Evolutionary conservation across 108 stramenopile genomes (phyloP).

Genomic region (Epithemia pelagica): DNA sequence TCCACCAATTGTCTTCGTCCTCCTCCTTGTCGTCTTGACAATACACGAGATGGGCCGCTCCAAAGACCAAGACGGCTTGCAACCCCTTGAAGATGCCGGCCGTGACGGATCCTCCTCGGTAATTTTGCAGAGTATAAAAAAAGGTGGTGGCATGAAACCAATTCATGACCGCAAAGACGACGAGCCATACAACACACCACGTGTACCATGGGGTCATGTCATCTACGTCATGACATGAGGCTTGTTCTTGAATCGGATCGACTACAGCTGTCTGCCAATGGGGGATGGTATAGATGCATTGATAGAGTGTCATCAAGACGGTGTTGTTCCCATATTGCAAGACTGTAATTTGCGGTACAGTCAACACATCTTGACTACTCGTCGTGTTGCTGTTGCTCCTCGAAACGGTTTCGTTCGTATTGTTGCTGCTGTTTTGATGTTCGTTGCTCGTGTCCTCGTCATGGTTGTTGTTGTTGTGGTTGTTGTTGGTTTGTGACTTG

Average conservation of each 20-base stretch:
- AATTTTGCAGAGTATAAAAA: conserved; percentile 57
- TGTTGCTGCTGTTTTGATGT: not conserved
- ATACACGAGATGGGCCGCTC: conserved; percentile 38
- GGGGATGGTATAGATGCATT: conserved; percentile 60
- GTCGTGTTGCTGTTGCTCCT: not conserved
- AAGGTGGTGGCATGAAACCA: conserved; percentile 62
- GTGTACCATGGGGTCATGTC: not conserved
- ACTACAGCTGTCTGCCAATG: conserved; percentile 33
- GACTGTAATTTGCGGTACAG: conserved; percentile 59
- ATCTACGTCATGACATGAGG: conserved; percentile 20
- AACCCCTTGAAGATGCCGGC: conserved; percentile 84
- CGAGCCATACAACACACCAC: conserved; percentile 17
- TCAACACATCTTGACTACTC: too few relatives aligned
- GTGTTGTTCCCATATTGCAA: conserved; percentile 52
- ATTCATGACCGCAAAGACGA: conserved; percentile 39
- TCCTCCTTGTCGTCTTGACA: conserved; percentile 61
- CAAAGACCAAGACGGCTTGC: conserved; percentile 77
- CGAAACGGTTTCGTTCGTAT: not conserved
- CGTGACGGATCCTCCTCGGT: conserved; percentile 65
- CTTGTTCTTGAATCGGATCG: conserved; percentile 43
- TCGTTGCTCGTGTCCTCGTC: not conserved
- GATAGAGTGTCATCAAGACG: conserved; percentile 44
- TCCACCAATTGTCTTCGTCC: conserved; percentile 3
- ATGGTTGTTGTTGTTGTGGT: too few relatives aligned
- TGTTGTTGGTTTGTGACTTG: not conserved